Conservation (phyloP, 2,329 filamentous ascomycete species). For the Penicillium sp. region DNA sequence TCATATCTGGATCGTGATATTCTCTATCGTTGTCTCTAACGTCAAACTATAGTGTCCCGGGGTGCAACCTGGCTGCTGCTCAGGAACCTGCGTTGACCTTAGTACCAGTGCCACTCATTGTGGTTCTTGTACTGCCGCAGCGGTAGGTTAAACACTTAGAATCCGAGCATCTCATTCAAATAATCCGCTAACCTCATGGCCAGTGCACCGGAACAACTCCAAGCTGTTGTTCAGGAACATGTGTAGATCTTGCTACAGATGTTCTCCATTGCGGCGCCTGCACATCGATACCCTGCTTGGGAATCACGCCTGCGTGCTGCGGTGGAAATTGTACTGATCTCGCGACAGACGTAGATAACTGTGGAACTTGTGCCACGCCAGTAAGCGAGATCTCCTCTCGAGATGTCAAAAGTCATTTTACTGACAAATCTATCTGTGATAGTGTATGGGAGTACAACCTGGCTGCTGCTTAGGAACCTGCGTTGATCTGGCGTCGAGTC, state of each 20-base stretch:
- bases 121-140: conserved; percentile 5
- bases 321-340: conserved; percentile 11
- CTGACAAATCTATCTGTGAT: not conserved
- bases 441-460: conserved; percentile 13
- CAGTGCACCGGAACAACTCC: conserved; percentile 13
- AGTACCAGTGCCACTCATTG: conserved; percentile 3
- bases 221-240: conserved; percentile 14
- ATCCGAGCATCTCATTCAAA: not conserved
- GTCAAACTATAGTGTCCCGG: conserved; percentile 3
- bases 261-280: conserved; percentile 10
- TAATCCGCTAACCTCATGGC: not conserved
- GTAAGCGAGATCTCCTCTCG: not conserved
- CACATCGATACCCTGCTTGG: conserved; percentile 1
- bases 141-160: not conserved
- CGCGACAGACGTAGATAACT: conserved; percentile 4
- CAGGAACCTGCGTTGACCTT: conserved; percentile 9
- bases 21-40: not conserved
- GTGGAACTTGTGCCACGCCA: conserved; percentile 8
- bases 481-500: conserved; percentile 1
- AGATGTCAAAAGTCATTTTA: too few relatives aligned
- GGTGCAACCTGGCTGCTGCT: conserved; percentile 12
- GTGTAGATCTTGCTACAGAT: conserved; percentile 4
- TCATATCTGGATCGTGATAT: not conserved
- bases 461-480: conserved; percentile 10
- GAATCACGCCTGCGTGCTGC: conserved; percentile 11